phyloP scores from a whole-genome alignment of 1,139 yeast species.

The Debaryomycetaceae sp. region DNA sequence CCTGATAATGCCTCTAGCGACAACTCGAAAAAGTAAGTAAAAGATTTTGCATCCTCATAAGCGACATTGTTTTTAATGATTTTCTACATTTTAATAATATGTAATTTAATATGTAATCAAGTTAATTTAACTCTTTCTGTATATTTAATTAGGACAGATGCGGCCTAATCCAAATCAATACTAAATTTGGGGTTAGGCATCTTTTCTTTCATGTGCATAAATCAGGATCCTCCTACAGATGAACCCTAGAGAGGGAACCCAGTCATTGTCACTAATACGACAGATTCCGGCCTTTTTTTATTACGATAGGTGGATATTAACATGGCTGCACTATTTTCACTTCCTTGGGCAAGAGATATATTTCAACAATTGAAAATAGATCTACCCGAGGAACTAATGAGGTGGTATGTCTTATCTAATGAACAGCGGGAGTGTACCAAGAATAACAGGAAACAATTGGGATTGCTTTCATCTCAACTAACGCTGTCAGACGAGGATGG shows the following conservation, averaged over 20 bases:
- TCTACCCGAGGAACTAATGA: neutral
- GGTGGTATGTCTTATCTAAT: neutral
- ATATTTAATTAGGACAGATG: neutral
- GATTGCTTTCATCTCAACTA: too few species aligned
- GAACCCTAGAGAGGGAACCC: neutral
- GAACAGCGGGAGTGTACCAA: too few species aligned
- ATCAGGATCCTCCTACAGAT: neutral
- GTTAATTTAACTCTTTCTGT: neutral
- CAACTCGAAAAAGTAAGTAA: constrained; percentile 13
- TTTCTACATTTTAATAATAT: neutral
- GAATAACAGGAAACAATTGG: too few species aligned
- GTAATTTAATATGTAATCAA: constrained; percentile 1
- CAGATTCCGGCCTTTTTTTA: neutral
- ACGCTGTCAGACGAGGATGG: too few species aligned
- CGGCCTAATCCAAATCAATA: too few species aligned
- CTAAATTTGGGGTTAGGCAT: too few species aligned
- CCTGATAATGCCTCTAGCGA: constrained; percentile 22
- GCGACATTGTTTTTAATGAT: neutral
- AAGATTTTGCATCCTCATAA: neutral
- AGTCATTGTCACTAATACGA: neutral
- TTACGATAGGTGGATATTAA: too few species aligned
- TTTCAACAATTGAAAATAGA: neutral
- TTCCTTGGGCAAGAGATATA: neutral
- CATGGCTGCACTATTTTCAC: neutral
- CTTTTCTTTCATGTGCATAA: neutral